Evolutionary conservation across 2,329 filamentous ascomycete genomes (phyloP).

Genomic region (Penicillium sp.): DNA sequence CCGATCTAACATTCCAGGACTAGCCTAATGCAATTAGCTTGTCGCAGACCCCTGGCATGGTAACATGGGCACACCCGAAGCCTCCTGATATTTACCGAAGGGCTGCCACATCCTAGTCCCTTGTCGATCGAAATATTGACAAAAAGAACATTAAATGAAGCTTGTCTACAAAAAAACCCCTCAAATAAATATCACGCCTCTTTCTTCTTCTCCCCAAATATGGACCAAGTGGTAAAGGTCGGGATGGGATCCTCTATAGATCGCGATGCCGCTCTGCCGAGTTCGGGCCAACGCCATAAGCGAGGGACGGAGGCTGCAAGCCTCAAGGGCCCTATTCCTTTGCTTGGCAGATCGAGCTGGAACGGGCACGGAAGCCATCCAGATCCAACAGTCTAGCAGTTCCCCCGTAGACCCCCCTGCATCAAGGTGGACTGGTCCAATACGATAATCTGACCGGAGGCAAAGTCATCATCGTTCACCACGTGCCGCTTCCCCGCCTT

Average conservation of each 20-base stretch:
- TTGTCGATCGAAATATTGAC: background rate
- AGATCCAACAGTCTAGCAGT: background rate
- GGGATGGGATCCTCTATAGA: background rate
- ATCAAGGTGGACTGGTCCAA: too few species aligned
- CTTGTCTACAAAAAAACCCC: too few species aligned
- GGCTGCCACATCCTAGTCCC: background rate
- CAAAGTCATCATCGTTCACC: background rate
- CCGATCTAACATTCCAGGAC: background rate
- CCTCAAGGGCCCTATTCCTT: background rate
- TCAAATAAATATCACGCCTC: too few species aligned
- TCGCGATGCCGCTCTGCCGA: background rate
- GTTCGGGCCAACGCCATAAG: background rate
- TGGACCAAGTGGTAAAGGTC: background rate
- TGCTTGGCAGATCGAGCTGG: background rate
- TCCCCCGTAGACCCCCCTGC: background rate
- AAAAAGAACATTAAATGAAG: background rate
- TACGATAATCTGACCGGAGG: background rate
- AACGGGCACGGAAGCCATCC: background rate
- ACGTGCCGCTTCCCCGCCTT: conserved; percentile 13
- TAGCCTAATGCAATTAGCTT: background rate
- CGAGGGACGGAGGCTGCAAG: background rate
- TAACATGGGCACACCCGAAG: background rate
- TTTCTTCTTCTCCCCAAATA: background rate
- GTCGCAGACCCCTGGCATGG: background rate
- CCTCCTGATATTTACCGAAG: background rate